phyloP scores from a whole-genome alignment of 176 grass and related monocot genomes.

The Oryza nivara region DNA sequence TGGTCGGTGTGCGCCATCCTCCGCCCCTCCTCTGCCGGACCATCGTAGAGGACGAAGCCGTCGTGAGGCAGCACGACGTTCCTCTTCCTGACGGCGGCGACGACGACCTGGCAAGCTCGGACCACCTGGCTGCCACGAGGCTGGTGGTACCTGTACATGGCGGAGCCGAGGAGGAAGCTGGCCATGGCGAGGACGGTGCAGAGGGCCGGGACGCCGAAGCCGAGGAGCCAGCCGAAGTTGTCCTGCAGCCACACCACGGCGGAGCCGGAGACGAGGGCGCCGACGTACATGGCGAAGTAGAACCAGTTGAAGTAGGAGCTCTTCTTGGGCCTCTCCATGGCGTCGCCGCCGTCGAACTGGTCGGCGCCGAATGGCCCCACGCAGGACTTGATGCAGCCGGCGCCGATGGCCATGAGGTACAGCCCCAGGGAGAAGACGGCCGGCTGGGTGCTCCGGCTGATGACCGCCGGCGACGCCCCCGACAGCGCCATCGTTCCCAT shows the following conservation, averaged over 20 bases:
- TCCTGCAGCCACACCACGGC: conserved; percentile 59
- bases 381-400: conserved; percentile 46
- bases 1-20: neutral
- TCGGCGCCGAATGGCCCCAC: conserved; percentile 46
- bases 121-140: conserved; percentile 55
- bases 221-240: conserved; percentile 51
- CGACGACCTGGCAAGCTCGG: conserved; percentile 54
- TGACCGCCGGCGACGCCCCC: conserved; percentile 3
- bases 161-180: conserved; percentile 40
- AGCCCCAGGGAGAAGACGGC: conserved; percentile 39
- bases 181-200: conserved; percentile 43
- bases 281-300: conserved; percentile 51
- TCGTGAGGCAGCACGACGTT: conserved; percentile 27
- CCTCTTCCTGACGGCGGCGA: conserved; percentile 51
- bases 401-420: conserved; percentile 41
- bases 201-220: conserved; percentile 53
- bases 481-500: conserved; percentile 45
- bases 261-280: conserved; percentile 39
- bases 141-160: conserved; percentile 52
- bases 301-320: conserved; percentile 65
- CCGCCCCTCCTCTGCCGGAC: neutral
- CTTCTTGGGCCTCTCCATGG: conserved; percentile 39
- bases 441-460: conserved; percentile 30
- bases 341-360: conserved; percentile 42
- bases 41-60: conserved; percentile 41